These are phyloP conservation scores for Camellia granthamiana DNA, from an alignment of 148 eudicot genomes.

Conservation along the genomic window DNA sequence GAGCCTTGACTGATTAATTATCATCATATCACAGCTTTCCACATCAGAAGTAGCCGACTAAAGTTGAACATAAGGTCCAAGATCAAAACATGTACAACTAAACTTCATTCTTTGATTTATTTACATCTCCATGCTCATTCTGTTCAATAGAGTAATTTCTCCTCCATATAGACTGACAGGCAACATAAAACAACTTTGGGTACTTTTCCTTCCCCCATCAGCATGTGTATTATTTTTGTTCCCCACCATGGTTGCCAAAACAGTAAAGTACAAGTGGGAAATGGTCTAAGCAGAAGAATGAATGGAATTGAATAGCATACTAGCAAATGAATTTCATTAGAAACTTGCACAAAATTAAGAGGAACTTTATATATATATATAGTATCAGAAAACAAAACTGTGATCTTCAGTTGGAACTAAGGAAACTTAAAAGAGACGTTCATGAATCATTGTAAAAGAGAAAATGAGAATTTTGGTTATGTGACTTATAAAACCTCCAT, in stretches of 20 bases:
- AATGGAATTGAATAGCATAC: too few relatives aligned
- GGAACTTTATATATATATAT: too few relatives aligned
- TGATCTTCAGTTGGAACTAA: too few relatives aligned
- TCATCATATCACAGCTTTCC: background rate
- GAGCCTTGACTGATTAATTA: constrained; percentile 6
- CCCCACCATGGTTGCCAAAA: background rate
- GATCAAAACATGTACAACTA: background rate
- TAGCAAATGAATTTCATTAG: too few relatives aligned
- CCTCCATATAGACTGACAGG: background rate
- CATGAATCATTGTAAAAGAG: too few relatives aligned
- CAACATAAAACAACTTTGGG: background rate
- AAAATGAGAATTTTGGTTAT: too few relatives aligned
- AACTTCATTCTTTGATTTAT: background rate
- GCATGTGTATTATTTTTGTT: too few relatives aligned
- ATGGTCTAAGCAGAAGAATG: too few relatives aligned
- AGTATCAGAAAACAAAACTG: too few relatives aligned
- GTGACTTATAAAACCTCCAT: too few relatives aligned
- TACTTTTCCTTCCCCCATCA: background rate
- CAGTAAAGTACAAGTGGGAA: background rate
- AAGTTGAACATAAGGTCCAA: background rate
- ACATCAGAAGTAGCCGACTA: background rate
- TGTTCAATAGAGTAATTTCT: background rate
- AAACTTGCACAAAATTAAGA: too few relatives aligned
- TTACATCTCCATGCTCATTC: background rate
- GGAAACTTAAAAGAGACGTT: too few relatives aligned